Percentiles rank a stretch among this genome's conserved stretches.
Evolutionary conservation across 352 stramenopile species (phyloP).

Genomic region (Globisporangium sylvaticum): DNA sequence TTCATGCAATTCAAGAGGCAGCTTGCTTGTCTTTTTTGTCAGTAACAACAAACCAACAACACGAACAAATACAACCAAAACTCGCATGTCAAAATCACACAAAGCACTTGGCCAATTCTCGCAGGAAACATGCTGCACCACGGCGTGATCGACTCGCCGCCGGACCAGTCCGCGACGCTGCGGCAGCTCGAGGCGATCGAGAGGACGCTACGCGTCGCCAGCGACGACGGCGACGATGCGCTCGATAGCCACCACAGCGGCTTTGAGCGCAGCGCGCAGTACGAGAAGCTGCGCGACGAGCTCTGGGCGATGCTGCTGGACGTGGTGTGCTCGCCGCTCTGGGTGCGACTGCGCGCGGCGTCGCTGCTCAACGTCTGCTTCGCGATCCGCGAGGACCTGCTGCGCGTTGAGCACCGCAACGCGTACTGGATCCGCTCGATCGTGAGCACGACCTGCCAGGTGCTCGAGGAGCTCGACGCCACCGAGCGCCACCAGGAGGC

Average conservation of each 20-base stretch:
- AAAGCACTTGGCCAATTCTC: too few relatives aligned
- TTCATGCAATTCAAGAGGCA: too few relatives aligned
- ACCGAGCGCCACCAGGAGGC: slow-evolving; percentile 33
- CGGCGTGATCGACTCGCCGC: slow-evolving; percentile 45
- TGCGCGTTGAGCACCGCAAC: slow-evolving; percentile 19
- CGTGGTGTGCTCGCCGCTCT: slow-evolving; percentile 64
- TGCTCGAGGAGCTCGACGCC: slow-evolving; percentile 52
- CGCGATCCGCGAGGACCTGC: slow-evolving; percentile 20
- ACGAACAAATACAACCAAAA: background rate
- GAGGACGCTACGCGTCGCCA: slow-evolving; percentile 22
- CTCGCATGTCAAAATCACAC: too few relatives aligned
- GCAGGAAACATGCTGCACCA: slow-evolving; percentile 5
- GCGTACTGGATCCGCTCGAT: slow-evolving; percentile 58
- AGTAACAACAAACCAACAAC: background rate
- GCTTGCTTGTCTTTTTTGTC: too few relatives aligned
- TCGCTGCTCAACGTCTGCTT: slow-evolving; percentile 56
- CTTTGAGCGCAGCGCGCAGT: slow-evolving; percentile 14
- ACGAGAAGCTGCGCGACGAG: slow-evolving; percentile 29
- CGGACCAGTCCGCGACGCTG: slow-evolving; percentile 47
- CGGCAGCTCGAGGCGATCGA: slow-evolving; percentile 46
- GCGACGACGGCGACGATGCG: background rate
- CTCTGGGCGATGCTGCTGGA: slow-evolving; percentile 66
- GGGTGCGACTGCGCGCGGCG: slow-evolving; percentile 52
- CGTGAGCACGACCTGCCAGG: slow-evolving; percentile 68
- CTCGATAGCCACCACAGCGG: slow-evolving; percentile 6